Evolutionary conservation across 176 grass and related monocot genomes (phyloP).

Genomic region (Dendrocalamus sinicus): DNA sequence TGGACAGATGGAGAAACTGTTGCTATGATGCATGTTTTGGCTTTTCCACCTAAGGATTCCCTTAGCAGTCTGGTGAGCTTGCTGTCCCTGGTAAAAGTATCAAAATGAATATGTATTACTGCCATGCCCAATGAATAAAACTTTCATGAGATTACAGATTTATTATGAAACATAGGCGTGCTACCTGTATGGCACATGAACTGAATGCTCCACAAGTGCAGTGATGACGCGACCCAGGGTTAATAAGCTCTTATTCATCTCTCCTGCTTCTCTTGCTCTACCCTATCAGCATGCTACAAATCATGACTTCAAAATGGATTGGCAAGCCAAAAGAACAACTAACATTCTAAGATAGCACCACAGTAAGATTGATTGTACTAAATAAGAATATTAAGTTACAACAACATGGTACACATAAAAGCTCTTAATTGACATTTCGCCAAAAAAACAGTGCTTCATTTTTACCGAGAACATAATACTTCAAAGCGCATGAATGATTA

Average conservation of each 20-base stretch:
- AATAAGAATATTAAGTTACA: constrained; percentile 20
- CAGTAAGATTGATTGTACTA: constrained; percentile 21
- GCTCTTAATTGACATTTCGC: not conserved
- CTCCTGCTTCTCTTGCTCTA: constrained; percentile 89
- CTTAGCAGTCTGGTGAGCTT: constrained; percentile 89
- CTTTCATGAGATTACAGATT: not conserved
- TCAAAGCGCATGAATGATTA: constrained; percentile 1
- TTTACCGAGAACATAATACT: not conserved
- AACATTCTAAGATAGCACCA: not conserved
- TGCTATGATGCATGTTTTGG: constrained; percentile 95
- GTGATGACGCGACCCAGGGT: constrained; percentile 92
- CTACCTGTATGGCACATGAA: constrained; percentile 88
- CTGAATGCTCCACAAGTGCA: constrained; percentile 79
- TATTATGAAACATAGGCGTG: constrained; percentile 31
- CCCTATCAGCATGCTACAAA: constrained; percentile 61
- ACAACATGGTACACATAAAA: constrained; percentile 9
- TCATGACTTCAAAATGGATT: constrained; percentile 45
- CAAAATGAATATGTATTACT: constrained; percentile 39
- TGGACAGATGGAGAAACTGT: constrained; percentile 77
- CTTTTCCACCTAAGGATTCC: constrained; percentile 94
- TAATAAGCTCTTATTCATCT: constrained; percentile 91
- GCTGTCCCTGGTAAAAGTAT: constrained; percentile 72
- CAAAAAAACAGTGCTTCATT: not conserved
- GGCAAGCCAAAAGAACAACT: constrained; percentile 28
- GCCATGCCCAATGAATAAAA: not conserved